phyloP scores from a whole-genome alignment of 2,329 filamentous ascomycete genomes.

The Aspergillus jensenii region DNA sequence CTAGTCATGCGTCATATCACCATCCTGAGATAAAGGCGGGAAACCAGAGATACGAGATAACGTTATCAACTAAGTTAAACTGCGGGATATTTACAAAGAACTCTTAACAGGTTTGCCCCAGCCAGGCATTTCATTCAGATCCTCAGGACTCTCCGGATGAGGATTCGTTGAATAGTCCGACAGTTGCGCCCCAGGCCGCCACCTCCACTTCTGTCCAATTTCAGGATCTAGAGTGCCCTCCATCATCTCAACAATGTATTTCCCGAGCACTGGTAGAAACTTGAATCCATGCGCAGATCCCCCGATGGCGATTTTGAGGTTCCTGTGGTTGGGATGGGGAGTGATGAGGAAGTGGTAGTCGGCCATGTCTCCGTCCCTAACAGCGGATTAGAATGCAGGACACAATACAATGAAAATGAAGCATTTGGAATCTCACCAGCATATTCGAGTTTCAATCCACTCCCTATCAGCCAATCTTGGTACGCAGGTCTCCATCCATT shows the following conservation, averaged over 20 bases:
- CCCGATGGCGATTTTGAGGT: background rate
- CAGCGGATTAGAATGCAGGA: background rate
- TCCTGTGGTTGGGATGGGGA: background rate
- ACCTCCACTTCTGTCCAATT: conserved; percentile 1
- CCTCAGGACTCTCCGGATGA: background rate
- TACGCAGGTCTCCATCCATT: conserved; percentile 3
- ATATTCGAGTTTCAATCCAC: conserved; percentile 1
- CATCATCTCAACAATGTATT: conserved; percentile 45
- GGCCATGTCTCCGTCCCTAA: conserved; percentile 13
- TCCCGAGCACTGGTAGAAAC: conserved; percentile 65
- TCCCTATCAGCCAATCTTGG: background rate
- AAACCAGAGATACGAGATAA: too few species aligned
- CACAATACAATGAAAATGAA: background rate
- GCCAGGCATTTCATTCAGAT: conserved; percentile 1
- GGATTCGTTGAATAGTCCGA: conserved; percentile 1
- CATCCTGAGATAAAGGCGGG: too few species aligned
- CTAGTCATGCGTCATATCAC: too few species aligned
- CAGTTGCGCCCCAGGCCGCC: background rate
- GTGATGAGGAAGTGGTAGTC: background rate
- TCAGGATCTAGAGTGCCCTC: conserved; percentile 2
- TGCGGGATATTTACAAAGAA: background rate
- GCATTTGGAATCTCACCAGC: background rate
- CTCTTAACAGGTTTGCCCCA: background rate
- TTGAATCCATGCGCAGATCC: conserved; percentile 56
- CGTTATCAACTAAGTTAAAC: background rate